phyloP scores from a whole-genome alignment of 2,329 filamentous ascomycete species.

The Knoxdaviesia proteae region DNA sequence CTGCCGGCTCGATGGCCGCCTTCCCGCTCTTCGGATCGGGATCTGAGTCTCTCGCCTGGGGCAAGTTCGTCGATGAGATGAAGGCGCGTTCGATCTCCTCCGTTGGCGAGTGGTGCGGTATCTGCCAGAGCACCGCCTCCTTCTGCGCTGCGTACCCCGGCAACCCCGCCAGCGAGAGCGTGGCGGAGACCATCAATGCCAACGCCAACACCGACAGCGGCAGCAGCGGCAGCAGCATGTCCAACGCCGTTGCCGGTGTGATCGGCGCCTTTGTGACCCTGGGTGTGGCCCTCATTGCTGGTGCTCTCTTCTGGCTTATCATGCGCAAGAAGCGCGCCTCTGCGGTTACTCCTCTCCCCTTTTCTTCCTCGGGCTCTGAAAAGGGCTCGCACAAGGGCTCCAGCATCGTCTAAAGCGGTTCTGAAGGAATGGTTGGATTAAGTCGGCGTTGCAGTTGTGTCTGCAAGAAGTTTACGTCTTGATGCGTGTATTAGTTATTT shows the following conservation, averaged over 20 bases:
- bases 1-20: conserved; percentile 9
- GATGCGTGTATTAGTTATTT: too few relatives aligned
- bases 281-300: conserved; percentile 8
- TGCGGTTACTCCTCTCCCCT: too few relatives aligned
- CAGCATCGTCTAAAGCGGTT: too few relatives aligned
- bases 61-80: conserved; percentile 11
- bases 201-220: conserved; percentile 3
- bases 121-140: conserved; percentile 9
- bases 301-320: background rate
- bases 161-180: too few relatives aligned
- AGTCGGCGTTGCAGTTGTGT: too few relatives aligned
- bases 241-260: conserved; percentile 13
- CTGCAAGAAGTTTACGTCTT: too few relatives aligned
- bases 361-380: too few relatives aligned
- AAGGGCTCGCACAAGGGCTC: too few relatives aligned
- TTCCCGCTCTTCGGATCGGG: conserved; percentile 12
- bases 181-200: conserved; percentile 5
- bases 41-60: conserved; percentile 11
- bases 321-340: too few relatives aligned
- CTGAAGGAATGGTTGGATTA: too few relatives aligned
- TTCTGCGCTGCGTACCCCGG: conserved; percentile 13
- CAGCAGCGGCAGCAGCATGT: conserved; percentile 8
- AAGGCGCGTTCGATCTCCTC: conserved; percentile 10
- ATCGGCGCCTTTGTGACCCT: conserved; percentile 14
- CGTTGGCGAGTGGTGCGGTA: conserved; percentile 12